phyloP scores from a whole-genome alignment of 108 stramenopile genomes.

The Nitzschia inconspicua region DNA sequence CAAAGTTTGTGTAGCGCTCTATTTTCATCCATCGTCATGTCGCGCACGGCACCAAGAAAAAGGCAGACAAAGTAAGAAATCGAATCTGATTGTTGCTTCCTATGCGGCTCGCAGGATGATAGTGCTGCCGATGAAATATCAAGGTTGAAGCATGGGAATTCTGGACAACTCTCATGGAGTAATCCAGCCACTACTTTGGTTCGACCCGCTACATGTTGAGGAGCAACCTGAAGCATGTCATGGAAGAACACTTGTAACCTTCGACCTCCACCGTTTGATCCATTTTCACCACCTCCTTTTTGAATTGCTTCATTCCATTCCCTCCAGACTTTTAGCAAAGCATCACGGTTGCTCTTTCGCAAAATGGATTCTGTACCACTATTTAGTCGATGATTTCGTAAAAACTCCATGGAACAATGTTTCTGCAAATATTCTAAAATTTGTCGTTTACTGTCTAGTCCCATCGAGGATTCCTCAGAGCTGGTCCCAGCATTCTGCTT shows the following conservation, averaged over 20 bases:
- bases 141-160: conserved; percentile 62
- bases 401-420: conserved; percentile 61
- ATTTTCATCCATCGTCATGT: conserved; percentile 60
- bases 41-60: conserved; percentile 74
- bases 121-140: neutral
- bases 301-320: conserved; percentile 30
- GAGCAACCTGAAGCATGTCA: neutral
- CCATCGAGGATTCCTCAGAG: neutral
- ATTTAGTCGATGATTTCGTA: conserved; percentile 57
- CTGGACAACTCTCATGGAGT: conserved; percentile 70
- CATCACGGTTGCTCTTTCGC: conserved; percentile 57
- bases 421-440: conserved; percentile 54
- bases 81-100: conserved; percentile 5
- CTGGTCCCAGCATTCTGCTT: neutral
- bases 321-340: conserved; percentile 41
- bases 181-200: conserved; percentile 40
- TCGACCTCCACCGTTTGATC: conserved; percentile 1
- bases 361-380: conserved; percentile 44
- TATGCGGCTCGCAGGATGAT: neutral
- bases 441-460: conserved; percentile 51
- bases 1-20: conserved; percentile 43
- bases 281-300: neutral
- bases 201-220: neutral
- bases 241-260: neutral
- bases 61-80: conserved; percentile 29